A percentile compares a stretch with the other conserved stretches of the same genome.
These are phyloP conservation scores for Aegilops speltoides DNA, from an alignment of 176 grass and related monocot species.

Conservation along the genomic window DNA sequence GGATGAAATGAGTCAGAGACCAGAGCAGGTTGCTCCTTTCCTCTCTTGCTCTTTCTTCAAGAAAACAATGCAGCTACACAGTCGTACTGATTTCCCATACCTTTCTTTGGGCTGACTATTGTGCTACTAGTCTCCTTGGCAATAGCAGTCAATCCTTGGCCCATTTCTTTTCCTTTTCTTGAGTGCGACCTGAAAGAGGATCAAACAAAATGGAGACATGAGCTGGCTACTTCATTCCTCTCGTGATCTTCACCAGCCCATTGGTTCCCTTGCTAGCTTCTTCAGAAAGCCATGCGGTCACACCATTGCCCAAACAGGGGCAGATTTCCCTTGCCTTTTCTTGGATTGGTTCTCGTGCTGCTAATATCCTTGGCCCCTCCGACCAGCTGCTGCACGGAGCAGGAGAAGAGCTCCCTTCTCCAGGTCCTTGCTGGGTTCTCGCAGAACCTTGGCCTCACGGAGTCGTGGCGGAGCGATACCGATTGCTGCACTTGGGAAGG, in stretches of 20 bases:
- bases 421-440: conserved; percentile 20
- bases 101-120: too few species aligned
- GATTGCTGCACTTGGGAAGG: conserved; percentile 52
- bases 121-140: background rate
- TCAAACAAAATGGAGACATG: background rate
- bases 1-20: background rate
- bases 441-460: rapidly evolving
- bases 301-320: background rate
- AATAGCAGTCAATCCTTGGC: background rate
- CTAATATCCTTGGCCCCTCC: background rate
- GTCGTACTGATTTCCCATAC: too few species aligned
- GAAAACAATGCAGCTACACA: too few species aligned
- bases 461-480: conserved; percentile 6
- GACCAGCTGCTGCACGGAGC: background rate
- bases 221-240: too few species aligned
- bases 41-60: background rate
- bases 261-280: too few species aligned
- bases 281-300: background rate
- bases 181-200: background rate
- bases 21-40: background rate
- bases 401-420: conserved; percentile 36
- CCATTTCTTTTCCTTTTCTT: background rate
- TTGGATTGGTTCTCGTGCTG: background rate
- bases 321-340: background rate
- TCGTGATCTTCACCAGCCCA: too few species aligned